These are phyloP conservation scores for Cladosporium sp. DNA, from an alignment of 2,329 filamentous ascomycete genomes.

Conservation along the genomic window DNA sequence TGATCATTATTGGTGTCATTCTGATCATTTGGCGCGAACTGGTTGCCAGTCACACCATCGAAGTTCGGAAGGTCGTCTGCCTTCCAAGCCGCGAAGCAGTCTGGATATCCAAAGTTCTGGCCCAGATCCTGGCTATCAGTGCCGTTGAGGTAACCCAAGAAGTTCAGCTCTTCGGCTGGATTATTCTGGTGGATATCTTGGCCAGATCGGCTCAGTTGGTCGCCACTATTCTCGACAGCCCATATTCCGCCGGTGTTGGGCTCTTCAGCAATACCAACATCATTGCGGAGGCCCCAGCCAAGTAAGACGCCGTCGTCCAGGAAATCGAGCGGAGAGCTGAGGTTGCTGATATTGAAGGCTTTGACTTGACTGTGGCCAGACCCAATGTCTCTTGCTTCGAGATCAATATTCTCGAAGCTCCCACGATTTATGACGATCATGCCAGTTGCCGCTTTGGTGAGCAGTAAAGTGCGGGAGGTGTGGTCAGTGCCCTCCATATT, in stretches of 20 bases:
- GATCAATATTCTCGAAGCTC: conserved; percentile 63
- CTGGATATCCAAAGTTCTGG: conserved; percentile 69
- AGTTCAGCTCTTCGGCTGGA: conserved; percentile 67
- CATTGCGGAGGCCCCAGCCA: conserved; percentile 72
- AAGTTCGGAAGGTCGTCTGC: conserved; percentile 52
- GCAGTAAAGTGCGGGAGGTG: conserved; percentile 65
- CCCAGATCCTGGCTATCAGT: conserved; percentile 45
- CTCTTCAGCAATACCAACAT: conserved; percentile 69
- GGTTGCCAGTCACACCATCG: conserved; percentile 45
- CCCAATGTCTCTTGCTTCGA: conserved; percentile 49
- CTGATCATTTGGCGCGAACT: conserved; percentile 51
- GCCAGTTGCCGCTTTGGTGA: conserved; percentile 56
- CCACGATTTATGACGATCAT: conserved; percentile 66
- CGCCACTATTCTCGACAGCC: conserved; percentile 69
- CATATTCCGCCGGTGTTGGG: conserved; percentile 52
- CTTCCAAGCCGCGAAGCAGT: conserved; percentile 68
- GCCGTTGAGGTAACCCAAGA: conserved; percentile 63
- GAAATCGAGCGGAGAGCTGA: conserved; percentile 45
- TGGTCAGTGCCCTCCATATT: conserved; percentile 65
- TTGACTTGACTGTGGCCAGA: conserved; percentile 68
- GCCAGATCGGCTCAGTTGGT: conserved; percentile 51
- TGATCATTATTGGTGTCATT: conserved; percentile 51
- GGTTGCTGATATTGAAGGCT: conserved; percentile 53
- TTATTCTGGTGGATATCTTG: conserved; percentile 41
- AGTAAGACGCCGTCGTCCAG: conserved; percentile 52